Evolutionary conservation across 2,329 filamentous ascomycete genomes (phyloP), one percentile per base, ranked within the genome.

Genomic region (Calonectria hawksworthii): DNA sequence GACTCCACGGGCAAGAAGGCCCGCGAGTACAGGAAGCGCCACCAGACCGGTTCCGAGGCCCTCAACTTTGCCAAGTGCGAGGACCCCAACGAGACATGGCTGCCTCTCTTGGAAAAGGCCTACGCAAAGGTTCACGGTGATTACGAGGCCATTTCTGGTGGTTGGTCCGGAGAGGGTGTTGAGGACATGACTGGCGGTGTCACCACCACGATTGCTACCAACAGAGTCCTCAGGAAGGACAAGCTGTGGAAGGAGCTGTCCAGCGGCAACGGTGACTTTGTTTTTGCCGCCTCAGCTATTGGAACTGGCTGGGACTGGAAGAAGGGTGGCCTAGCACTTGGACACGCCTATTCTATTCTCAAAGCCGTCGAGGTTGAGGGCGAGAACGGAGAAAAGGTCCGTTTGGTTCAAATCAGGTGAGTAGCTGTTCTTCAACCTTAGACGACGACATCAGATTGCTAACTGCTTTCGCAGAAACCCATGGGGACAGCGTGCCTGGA

Each of bases 61-160:
- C 85, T 95, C 3, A 93, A 92, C 82, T 95, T 95, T 84, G 92
- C 93, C 6, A 91, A 92, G 77, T 95, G 93, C 83, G 89, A 89
- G 30, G 91, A 94, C 74, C 87, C 89, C 1, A 94, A 94, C 79
- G 93, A 95, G 83, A 95, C 93, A 0, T 95, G 93, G 93, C 86
- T 95, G 30, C 93, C 93, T 0, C 84, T 95, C 52, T 87, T 95
- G 1, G 93, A 95, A 79, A 95, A 95, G 82, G 93, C 93, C 23
- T 95, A 93, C 80, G 93, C 94, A 21, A 95, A 95, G 81, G 91
- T 92, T 0, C 93, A 95, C 75, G 93, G 93, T 2, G 94, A 95
- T 79, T 95, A 93, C 75, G 89, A 88, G 30, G 88, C 93, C 1
- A 92, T 95, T 67, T 89, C 92, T 64, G 92, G 93, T 7, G 93